phyloP scores from a whole-genome alignment of 2,329 filamentous ascomycete species.

The Elsinoe fawcettii region DNA sequence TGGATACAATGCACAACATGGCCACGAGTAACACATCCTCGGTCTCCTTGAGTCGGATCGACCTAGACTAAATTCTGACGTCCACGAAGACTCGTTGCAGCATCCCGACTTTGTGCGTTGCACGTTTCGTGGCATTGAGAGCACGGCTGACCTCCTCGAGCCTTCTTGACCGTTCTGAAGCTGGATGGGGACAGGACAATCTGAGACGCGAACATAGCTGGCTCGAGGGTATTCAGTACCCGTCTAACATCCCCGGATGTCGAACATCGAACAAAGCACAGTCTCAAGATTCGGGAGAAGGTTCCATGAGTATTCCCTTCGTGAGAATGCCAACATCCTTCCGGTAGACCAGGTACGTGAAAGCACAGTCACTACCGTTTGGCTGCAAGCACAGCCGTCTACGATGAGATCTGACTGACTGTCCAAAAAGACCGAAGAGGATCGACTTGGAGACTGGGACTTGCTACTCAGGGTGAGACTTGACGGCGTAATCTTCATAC shows the following conservation, averaged over 20 bases:
- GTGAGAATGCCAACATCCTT: background rate
- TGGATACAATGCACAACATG: too few species aligned
- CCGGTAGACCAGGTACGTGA: constrained; percentile 8
- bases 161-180: too few species aligned
- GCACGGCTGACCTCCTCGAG: too few species aligned
- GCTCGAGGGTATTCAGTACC: too few species aligned
- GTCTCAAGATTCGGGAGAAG: background rate
- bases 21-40: too few species aligned
- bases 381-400: too few species aligned
- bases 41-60: background rate
- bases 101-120: too few species aligned
- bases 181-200: too few species aligned
- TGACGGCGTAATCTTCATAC: background rate
- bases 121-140: too few species aligned
- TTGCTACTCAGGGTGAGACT: background rate
- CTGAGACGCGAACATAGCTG: too few species aligned
- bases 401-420: background rate
- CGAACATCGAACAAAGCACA: background rate
- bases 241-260: background rate
- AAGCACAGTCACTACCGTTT: background rate
- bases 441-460: background rate
- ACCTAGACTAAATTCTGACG: background rate
- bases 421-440: background rate
- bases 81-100: too few species aligned
- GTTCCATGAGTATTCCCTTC: constrained; percentile 3